phyloP scores from a whole-genome alignment of 2,329 filamentous ascomycete genomes.

The Stylonectria norvegica region DNA sequence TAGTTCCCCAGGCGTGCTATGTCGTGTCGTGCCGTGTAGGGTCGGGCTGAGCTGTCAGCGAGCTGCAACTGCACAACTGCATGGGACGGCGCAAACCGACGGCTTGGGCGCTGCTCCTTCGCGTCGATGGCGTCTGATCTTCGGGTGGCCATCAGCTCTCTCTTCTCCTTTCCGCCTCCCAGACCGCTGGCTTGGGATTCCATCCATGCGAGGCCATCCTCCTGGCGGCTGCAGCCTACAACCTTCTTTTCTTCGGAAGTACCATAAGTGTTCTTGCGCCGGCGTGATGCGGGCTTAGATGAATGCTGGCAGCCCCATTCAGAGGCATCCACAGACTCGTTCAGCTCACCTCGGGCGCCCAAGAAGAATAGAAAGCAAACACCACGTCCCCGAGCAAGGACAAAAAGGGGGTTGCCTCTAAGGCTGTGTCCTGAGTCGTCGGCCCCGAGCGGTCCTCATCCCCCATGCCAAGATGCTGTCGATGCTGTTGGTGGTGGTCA shows the following conservation, averaged over 20 bases:
- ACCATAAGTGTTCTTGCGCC: too few relatives aligned
- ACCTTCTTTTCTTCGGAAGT: too few relatives aligned
- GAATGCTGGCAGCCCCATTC: too few relatives aligned
- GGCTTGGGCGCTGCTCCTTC: not conserved
- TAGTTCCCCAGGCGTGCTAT: too few relatives aligned
- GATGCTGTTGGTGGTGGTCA: not conserved
- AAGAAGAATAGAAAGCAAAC: not conserved
- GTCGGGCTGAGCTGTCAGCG: too few relatives aligned
- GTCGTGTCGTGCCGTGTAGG: too few relatives aligned
- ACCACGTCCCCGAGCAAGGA: not conserved
- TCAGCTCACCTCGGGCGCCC: not conserved
- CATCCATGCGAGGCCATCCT: not conserved
- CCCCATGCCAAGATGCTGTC: not conserved
- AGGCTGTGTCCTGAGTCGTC: not conserved
- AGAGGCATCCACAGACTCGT: too few relatives aligned
- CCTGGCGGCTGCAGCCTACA: not conserved
- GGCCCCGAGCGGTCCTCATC: not conserved
- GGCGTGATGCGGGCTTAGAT: too few relatives aligned
- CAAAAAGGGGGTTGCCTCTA: not conserved
- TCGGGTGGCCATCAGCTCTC: conserved; percentile 1
- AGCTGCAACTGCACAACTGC: too few relatives aligned
- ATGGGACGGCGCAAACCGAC: too few relatives aligned
- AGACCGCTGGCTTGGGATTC: not conserved
- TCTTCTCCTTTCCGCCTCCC: too few relatives aligned
- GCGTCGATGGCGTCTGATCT: not conserved